A percentile compares a stretch with the other conserved stretches of the same genome.
Evolutionary conservation across 768 basidiomycete genomes (phyloP).

Genomic region (Lyophyllum shimeji): DNA sequence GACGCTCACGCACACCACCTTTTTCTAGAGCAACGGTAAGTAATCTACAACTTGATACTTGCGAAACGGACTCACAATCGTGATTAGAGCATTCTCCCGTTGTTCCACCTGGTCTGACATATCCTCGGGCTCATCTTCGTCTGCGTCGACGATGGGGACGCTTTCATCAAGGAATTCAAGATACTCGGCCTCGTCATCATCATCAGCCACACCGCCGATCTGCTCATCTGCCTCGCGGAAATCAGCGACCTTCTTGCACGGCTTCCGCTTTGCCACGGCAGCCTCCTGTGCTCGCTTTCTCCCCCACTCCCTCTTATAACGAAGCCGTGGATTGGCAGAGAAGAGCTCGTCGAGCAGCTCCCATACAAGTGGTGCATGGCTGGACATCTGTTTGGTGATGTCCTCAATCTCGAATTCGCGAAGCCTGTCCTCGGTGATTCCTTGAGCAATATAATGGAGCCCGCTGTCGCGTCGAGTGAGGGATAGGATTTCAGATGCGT

Average conservation of each 20-base stretch:
- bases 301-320: background rate
- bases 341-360: background rate
- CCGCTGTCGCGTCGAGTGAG: background rate
- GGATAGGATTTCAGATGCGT: background rate
- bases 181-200: background rate
- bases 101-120: background rate
- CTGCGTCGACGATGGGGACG: background rate
- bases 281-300: background rate
- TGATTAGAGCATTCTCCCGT: background rate
- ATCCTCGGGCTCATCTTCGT: background rate
- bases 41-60: background rate
- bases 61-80: background rate
- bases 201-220: background rate
- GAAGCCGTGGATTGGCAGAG: background rate
- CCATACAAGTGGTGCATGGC: background rate
- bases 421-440: background rate
- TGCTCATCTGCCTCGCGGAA: background rate
- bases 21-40: slow-evolving; percentile 17
- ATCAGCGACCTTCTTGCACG: background rate
- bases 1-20: slow-evolving; percentile 23
- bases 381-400: no score
- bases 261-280: background rate
- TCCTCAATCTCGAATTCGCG: background rate
- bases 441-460: background rate
- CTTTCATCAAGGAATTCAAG: background rate